Evolutionary conservation across 495 filamentous ascomycete species (phyloP), one percentile per base, ranked within the genome.

Genomic region (Penicillium coffeae): DNA sequence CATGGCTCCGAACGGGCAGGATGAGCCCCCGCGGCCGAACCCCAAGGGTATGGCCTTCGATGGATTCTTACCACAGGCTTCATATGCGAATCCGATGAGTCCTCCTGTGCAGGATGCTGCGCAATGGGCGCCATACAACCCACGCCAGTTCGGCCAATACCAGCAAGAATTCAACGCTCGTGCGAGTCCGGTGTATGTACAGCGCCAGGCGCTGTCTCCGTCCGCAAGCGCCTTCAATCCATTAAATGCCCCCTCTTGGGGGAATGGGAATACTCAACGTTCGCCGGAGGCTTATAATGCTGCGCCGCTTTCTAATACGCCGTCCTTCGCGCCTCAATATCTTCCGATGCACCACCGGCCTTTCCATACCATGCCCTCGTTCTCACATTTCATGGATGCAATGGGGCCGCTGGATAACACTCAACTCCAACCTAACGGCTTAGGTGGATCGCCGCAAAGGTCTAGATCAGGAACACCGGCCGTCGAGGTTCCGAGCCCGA

Each of bases 401-500:
- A 10, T 30, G 25, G 25, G 25, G 4, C 5, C 5, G 25, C 10
- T 30, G 25, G 25, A 30, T n/a, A n/a, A n/a, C n/a, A n/a, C n/a
- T n/a, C n/a, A n/a, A n/a, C n/a, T n/a, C n/a, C n/a, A n/a, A n/a
- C n/a, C n/a, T n/a, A n/a, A n/a, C n/a, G n/a, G n/a, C n/a, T n/a
- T n/a, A n/a, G n/a, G n/a, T n/a, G n/a, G n/a, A n/a, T n/a, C n/a
- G n/a, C 7, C 27, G 9, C 18, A 37, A 3, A 52, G 41, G 36
- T n/a, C 10, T 39, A 20, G 54, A 36, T 52, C 48, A n/a, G 20
- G 38, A 39, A 55, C 62, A 27, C 54, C 51, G 22, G 45, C 49
- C 3, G 36, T 64, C 38, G 51, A 50, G 45, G 34, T 50, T 30
- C 53, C 80, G 1, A 21, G 43, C 0, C 70, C 77, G 2, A 74